Percentiles rank a stretch among this genome's conserved stretches.
These are phyloP conservation scores for Umbelopsis sp. DNA, from an alignment of 192 early-diverging fungal genomes.

Conservation along the genomic window DNA sequence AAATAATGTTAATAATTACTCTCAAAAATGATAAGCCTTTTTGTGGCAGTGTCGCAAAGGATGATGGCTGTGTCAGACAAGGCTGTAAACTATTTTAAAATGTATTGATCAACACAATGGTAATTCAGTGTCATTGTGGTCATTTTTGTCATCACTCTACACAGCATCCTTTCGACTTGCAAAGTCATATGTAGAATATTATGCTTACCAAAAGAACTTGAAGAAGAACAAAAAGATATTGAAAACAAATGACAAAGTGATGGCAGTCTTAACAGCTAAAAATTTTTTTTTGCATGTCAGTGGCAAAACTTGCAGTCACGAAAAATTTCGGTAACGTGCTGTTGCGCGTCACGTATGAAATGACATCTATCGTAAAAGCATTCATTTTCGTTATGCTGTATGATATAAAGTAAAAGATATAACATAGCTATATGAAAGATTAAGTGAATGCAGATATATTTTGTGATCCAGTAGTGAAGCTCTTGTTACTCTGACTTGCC, in stretches of 20 bases:
- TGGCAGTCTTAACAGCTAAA: neutral
- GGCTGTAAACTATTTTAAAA: conserved; percentile 21
- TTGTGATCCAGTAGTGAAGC: neutral
- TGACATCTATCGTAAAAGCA: too few relatives aligned
- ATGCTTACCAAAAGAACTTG: neutral
- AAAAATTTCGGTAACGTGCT: too few relatives aligned
- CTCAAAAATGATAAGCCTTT: neutral
- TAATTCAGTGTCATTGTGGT: conserved; percentile 22
- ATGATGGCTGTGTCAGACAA: conserved; percentile 8
- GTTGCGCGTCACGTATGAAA: too few relatives aligned
- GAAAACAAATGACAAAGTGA: too few relatives aligned
- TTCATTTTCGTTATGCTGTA: too few relatives aligned
- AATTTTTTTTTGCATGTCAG: conserved; percentile 1
- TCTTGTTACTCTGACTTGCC: neutral
- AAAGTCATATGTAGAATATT: neutral
- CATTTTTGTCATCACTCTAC: conserved; percentile 15
- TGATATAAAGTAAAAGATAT: too few relatives aligned
- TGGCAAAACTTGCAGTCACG: too few relatives aligned
- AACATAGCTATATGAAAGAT: neutral
- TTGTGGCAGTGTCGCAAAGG: neutral
- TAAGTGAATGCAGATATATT: neutral
- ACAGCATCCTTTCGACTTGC: neutral
- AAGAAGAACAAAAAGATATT: neutral
- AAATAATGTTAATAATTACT: too few relatives aligned
- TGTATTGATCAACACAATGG: conserved; percentile 20